Evolutionary conservation across 352 stramenopile genomes (phyloP).

Genomic region (Phytophthora hibernalis): DNA sequence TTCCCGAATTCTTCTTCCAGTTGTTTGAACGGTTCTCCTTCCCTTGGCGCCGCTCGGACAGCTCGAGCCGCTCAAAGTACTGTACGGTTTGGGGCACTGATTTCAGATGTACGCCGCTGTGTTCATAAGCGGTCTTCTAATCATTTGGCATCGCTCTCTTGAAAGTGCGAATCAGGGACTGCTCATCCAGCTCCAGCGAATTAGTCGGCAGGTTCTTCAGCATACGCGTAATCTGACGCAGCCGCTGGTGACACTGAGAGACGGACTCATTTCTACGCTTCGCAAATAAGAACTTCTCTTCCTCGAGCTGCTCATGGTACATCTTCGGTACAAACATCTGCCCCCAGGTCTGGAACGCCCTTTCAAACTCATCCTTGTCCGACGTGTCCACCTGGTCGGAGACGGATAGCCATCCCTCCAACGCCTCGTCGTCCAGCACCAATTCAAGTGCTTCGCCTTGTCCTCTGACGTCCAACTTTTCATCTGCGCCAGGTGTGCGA

Average conservation of each 20-base stretch:
- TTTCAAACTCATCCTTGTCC: neutral
- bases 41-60: neutral
- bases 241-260: neutral
- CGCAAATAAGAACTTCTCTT: conserved; percentile 4
- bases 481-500: neutral
- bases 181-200: neutral
- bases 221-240: conserved; percentile 1
- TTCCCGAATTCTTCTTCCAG: neutral
- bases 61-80: conserved; percentile 15
- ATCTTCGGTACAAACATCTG: neutral
- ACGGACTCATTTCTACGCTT: conserved; percentile 13
- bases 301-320: conserved; percentile 1
- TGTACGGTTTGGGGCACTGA: neutral
- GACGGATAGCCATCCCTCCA: neutral
- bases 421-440: neutral
- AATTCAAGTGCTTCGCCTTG: neutral
- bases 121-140: conserved; percentile 5
- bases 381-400: neutral
- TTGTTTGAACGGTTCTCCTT: neutral
- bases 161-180: conserved; percentile 10
- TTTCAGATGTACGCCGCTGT: neutral
- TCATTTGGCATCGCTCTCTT: conserved; percentile 8
- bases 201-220: neutral
- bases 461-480: neutral
- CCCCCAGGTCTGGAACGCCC: neutral